Base-by-base conservation (phyloP, 2,329 filamentous ascomycete species). In the Botrytis deweyae region DNA sequence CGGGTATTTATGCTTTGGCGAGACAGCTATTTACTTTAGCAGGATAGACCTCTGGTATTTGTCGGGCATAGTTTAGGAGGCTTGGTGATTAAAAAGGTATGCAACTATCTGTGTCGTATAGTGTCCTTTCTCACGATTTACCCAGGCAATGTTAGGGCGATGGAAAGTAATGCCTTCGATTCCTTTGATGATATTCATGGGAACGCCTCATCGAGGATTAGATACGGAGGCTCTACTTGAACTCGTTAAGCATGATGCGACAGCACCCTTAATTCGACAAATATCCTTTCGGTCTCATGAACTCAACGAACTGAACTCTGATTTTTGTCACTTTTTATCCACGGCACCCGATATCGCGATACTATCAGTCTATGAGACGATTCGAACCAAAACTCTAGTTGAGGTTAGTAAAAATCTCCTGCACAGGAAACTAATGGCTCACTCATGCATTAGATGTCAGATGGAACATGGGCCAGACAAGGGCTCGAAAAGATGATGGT, bases 31-130 rank as follows among this genome's bases (percentile, higher is more conserved):
- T 74, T 1, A 72, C 3, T 5, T 18, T 55, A 33, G n/a, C 22
- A 75, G 55, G 66, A 67, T 40, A 46, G 75, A 9, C 76, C 74
- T 1, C 79, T 83, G 10, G 76, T 83, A 6, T 74, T 80, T n/a
- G 74, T 83, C 22, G 82, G 80, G 3, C 82, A 83, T 73, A 83
- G 81, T 49, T 80, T 83, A 77, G 82, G 81, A 3, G 81, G 81
- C 9, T 76, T 83, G 20, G 78, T 83, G 2, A 81, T 82, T 20
- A 82, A 82, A 66, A 80, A 80, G 73, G 79, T 74, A 73, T n/a
- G 49, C n/a, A 52, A 14, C 36, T 38, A 20, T 40, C 25, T 7
- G 22, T 25, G 7, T 12, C 3, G 3, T 52, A 12, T 14, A 33
- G 22, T 22, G 61, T 18, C 25, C 2, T 49, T 7, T 8, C 36